Conservation (phyloP, 768 basidiomycete genomes). For the Trametes meyenii region DNA sequence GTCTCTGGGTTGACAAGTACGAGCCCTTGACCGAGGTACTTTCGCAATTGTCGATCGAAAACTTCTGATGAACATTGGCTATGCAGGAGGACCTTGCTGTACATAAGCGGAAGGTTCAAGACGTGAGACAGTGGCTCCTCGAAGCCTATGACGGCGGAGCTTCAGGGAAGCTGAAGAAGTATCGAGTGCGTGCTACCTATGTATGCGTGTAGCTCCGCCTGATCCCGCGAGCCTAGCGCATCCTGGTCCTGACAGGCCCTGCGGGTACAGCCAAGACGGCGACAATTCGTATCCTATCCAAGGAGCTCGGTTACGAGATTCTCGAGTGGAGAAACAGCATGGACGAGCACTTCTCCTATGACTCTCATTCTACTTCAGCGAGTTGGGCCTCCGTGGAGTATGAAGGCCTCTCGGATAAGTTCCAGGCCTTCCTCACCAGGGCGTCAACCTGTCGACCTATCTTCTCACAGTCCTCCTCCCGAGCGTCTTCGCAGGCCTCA, state of each 20-base stretch:
- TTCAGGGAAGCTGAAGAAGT: conserved; percentile 65
- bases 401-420: conserved; percentile 64
- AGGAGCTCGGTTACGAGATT: conserved; percentile 76
- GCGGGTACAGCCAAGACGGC: conserved; percentile 92
- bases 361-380: not conserved
- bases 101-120: conserved; percentile 77
- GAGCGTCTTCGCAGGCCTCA: conserved; percentile 1
- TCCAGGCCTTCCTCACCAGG: conserved; percentile 73
- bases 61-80: not conserved
- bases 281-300: conserved; percentile 72
- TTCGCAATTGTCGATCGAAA: not conserved
- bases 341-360: conserved; percentile 45
- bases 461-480: conserved; percentile 35
- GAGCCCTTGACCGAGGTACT: conserved; percentile 35
- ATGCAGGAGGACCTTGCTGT: conserved; percentile 73
- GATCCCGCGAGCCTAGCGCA: conserved; percentile 50
- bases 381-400: conserved; percentile 34
- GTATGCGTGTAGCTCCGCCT: not conserved
- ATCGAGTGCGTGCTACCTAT: conserved; percentile 57
- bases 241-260: conserved; percentile 85
- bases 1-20: conserved; percentile 40
- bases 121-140: conserved; percentile 71
- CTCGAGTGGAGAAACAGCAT: conserved; percentile 82
- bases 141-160: conserved; percentile 75
- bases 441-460: conserved; percentile 63